Conservation (phyloP, 495 filamentous ascomycete genomes). For the Daldinia bambusicola region DNA sequence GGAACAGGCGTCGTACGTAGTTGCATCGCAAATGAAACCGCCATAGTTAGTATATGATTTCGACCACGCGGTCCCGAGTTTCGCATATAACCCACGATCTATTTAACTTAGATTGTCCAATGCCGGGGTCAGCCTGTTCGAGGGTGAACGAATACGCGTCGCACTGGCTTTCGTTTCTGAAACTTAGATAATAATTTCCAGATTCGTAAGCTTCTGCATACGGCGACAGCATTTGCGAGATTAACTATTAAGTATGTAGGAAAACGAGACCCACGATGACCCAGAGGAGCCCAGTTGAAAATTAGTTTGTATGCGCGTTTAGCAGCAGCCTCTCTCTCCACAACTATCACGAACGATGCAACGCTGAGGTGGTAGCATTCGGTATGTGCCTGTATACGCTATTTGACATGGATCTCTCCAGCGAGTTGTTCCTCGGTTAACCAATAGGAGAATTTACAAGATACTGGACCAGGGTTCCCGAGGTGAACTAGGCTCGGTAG, state of each 20-base stretch:
- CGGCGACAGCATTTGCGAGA: conserved; percentile 12
- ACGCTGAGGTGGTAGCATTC: conserved; percentile 4
- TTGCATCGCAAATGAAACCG: conserved; percentile 12
- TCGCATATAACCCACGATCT: not conserved
- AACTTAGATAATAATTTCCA: conserved; percentile 17
- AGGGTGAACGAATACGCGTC: conserved; percentile 31
- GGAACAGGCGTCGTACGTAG: not conserved
- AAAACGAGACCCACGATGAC: conserved; percentile 25
- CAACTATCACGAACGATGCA: conserved; percentile 25
- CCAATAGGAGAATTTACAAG: conserved; percentile 29
- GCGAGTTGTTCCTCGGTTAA: not conserved
- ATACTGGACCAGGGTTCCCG: conserved; percentile 11
- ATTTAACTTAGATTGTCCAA: conserved; percentile 19
- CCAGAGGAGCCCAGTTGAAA: conserved; percentile 17
- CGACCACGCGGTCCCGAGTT: not conserved
- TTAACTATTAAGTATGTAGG: conserved; percentile 15
- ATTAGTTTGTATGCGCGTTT: conserved; percentile 6
- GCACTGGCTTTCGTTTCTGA: conserved; percentile 29
- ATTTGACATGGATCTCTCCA: conserved; percentile 3
- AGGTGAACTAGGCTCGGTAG: conserved; percentile 31
- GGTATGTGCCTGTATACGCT: not conserved
- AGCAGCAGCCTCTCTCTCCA: conserved; percentile 15
- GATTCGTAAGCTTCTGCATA: conserved; percentile 28
- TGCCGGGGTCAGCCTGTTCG: conserved; percentile 34
- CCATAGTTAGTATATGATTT: not conserved